These are phyloP conservation scores for Ophiognomonia clavigignenti-juglandacearum DNA, from an alignment of 2,329 filamentous ascomycete species.

Conservation along the genomic window DNA sequence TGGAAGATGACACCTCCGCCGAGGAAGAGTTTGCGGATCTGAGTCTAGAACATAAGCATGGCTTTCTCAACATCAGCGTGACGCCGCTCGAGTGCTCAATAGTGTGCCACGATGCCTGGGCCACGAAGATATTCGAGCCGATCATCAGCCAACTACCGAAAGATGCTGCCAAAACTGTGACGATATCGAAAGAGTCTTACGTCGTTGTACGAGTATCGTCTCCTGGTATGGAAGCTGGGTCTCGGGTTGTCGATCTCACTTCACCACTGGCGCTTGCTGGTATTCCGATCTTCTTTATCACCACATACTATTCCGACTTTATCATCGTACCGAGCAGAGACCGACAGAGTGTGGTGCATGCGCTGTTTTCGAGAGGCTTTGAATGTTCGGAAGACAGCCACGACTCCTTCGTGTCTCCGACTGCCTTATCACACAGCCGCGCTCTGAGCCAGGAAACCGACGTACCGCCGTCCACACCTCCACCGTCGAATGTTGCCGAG, in stretches of 20 bases:
- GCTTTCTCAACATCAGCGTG: constrained; percentile 89
- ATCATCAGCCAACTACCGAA: constrained; percentile 59
- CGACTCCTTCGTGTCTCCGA: constrained; percentile 60
- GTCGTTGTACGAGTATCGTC: constrained; percentile 86
- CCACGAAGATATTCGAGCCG: constrained; percentile 70
- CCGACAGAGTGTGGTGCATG: constrained; percentile 67
- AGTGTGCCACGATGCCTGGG: constrained; percentile 75
- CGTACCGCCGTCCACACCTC: constrained; percentile 59
- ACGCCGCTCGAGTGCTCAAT: constrained; percentile 91
- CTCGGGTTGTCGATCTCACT: constrained; percentile 85
- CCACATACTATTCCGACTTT: constrained; percentile 96
- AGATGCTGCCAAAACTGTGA: constrained; percentile 49
- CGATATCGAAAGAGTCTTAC: constrained; percentile 78
- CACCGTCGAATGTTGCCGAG: constrained; percentile 72
- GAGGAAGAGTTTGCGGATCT: constrained; percentile 39
- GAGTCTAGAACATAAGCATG: constrained; percentile 54
- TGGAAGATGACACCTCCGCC: constrained; percentile 32
- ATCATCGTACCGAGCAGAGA: constrained; percentile 81
- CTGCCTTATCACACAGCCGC: constrained; percentile 29
- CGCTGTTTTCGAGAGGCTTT: constrained; percentile 76
- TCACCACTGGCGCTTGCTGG: constrained; percentile 86
- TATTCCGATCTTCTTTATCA: constrained; percentile 97
- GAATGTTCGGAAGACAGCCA: constrained; percentile 69
- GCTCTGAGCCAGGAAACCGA: constrained; percentile 27
- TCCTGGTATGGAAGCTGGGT: constrained; percentile 84